Percentiles rank a stretch among this genome's conserved stretches.
Evolutionary conservation across 2,329 filamentous ascomycete species (phyloP).

Genomic region (Podosphaera fusca): DNA sequence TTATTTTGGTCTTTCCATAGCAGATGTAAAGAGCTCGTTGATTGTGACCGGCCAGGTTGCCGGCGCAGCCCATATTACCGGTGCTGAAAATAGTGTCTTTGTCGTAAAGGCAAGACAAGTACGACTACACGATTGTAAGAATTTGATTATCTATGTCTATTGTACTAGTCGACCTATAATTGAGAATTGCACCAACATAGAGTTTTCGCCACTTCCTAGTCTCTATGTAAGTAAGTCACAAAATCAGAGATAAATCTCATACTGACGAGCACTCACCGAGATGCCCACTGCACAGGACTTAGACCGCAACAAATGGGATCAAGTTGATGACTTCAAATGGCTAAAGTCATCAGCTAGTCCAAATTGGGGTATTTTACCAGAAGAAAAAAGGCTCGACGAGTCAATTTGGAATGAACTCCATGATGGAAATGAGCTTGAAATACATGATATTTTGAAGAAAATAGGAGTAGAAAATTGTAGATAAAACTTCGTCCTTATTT

Average conservation of each 20-base stretch:
- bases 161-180: constrained; percentile 77
- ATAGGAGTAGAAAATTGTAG: constrained; percentile 17
- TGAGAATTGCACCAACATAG: constrained; percentile 58
- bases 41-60: constrained; percentile 57
- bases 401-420: constrained; percentile 48
- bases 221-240: constrained; percentile 33
- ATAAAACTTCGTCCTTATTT: background rate
- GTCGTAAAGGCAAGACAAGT: constrained; percentile 71
- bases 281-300: constrained; percentile 10
- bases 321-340: constrained; percentile 97
- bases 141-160: constrained; percentile 65
- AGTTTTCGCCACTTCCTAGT: constrained; percentile 54
- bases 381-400: constrained; percentile 32
- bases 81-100: constrained; percentile 46
- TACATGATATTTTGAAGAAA: constrained; percentile 40
- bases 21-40: constrained; percentile 44
- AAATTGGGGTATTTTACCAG: constrained; percentile 56
- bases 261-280: constrained; percentile 6
- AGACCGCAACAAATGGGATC: constrained; percentile 52
- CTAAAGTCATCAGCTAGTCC: constrained; percentile 67
- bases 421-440: constrained; percentile 34
- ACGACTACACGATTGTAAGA: constrained; percentile 66
- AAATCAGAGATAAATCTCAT: background rate
- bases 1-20: constrained; percentile 49
- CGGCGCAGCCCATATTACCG: constrained; percentile 67